Conservation (phyloP, 306 rosid genomes). For the Erythrophleum fordii region DNA sequence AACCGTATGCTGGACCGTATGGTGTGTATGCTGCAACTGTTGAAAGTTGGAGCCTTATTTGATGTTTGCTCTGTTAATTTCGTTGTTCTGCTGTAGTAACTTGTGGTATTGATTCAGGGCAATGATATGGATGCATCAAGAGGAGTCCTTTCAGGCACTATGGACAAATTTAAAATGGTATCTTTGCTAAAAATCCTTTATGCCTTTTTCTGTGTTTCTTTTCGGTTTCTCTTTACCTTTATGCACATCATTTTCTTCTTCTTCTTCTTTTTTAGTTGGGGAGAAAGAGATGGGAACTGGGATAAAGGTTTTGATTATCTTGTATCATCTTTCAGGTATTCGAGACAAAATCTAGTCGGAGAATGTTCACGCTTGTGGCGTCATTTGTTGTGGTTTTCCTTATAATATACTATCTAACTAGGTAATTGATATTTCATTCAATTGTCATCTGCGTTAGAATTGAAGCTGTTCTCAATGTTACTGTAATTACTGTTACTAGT, state of each 20-base stretch:
- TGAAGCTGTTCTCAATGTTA: conserved; percentile 33
- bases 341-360: conserved; percentile 88
- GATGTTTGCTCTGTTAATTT: conserved; percentile 13
- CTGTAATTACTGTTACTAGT: conserved; percentile 40
- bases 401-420: conserved; percentile 82
- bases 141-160: conserved; percentile 88
- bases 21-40: conserved; percentile 58
- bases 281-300: background rate
- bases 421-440: conserved; percentile 43
- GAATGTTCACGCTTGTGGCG: conserved; percentile 87
- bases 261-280: background rate
- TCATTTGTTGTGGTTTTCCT: conserved; percentile 86
- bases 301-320: conserved; percentile 18
- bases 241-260: background rate
- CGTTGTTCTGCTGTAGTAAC: conserved; percentile 30
- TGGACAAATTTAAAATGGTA: conserved; percentile 97
- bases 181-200: background rate
- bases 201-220: conserved; percentile 12
- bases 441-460: conserved; percentile 32
- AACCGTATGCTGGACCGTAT: conserved; percentile 86
- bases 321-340: conserved; percentile 66
- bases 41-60: conserved; percentile 4
- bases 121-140: conserved; percentile 96
- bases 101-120: conserved; percentile 57
- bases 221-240: background rate